These are phyloP conservation scores for Amanita pallidorosea DNA, from an alignment of 768 basidiomycete species.

Conservation along the genomic window DNA sequence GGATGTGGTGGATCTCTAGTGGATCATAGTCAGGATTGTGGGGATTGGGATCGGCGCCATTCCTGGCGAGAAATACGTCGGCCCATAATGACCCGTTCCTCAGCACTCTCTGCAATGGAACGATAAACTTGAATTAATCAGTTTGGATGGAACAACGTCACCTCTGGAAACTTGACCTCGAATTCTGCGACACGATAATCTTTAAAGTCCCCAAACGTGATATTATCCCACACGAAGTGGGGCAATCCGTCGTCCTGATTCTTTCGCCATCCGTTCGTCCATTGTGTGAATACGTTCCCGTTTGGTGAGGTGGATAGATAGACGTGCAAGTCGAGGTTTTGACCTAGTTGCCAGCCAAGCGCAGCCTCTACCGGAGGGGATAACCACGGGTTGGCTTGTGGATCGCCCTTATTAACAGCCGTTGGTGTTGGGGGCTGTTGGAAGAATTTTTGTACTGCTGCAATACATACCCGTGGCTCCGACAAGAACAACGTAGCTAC, in stretches of 20 bases:
- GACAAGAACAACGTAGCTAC: conserved; percentile 19
- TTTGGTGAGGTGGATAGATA: conserved; percentile 58
- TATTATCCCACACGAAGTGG: conserved; percentile 65
- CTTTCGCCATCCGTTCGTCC: conserved; percentile 38
- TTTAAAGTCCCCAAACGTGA: conserved; percentile 69
- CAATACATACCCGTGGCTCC: not conserved
- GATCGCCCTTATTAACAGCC: conserved; percentile 2
- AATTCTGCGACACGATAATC: conserved; percentile 46
- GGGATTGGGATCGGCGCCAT: conserved; percentile 59
- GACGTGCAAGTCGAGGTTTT: conserved; percentile 60
- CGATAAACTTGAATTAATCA: conserved; percentile 2
- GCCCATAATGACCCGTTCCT: conserved; percentile 78
- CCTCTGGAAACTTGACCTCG: conserved; percentile 59
- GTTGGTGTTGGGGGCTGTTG: conserved; percentile 21
- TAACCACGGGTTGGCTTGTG: conserved; percentile 31
- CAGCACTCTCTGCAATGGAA: conserved; percentile 47
- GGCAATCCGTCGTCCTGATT: conserved; percentile 45
- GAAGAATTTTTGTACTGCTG: conserved; percentile 35
- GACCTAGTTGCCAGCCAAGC: conserved; percentile 52
- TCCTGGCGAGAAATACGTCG: conserved; percentile 64
- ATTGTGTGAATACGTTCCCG: conserved; percentile 48
- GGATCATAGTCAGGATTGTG: conserved; percentile 39
- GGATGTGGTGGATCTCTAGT: conserved; percentile 52
- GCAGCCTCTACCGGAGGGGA: conserved; percentile 43
- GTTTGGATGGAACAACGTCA: conserved; percentile 18